phyloP scores from a whole-genome alignment of 148 eudicot genomes.

The Nyssa sinensis region DNA sequence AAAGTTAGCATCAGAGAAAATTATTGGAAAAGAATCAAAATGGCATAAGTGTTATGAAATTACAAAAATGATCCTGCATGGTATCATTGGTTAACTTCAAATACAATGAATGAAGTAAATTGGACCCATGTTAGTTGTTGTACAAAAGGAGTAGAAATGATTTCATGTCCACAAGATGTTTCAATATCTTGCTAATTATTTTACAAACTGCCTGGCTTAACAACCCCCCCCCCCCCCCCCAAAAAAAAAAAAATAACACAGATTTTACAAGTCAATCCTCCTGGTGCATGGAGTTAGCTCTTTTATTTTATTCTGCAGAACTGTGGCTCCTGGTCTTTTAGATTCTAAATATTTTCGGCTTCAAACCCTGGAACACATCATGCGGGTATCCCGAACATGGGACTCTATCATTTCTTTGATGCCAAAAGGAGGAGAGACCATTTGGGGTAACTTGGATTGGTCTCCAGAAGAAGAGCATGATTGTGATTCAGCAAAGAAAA shows the following conservation, averaged over 20 bases:
- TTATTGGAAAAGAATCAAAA: too few species aligned
- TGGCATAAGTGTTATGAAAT: too few species aligned
- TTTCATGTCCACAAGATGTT: constrained; percentile 1
- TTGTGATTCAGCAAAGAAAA: constrained; percentile 35
- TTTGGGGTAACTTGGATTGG: constrained; percentile 70
- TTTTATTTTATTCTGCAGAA: constrained; percentile 31
- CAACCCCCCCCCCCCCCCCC: too few species aligned
- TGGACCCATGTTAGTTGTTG: too few species aligned
- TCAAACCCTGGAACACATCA: constrained; percentile 54
- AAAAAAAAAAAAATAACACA: too few species aligned
- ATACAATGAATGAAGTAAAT: background rate
- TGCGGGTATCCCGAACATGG: constrained; percentile 69
- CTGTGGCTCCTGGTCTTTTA: constrained; percentile 63
- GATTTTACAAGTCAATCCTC: background rate
- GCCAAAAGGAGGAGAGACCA: constrained; percentile 70
- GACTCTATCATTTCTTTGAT: constrained; percentile 55
- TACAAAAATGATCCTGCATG: too few species aligned
- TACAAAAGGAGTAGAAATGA: background rate
- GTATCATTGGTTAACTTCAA: background rate
- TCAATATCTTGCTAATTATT: background rate
- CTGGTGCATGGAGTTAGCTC: background rate
- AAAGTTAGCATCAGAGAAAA: too few species aligned
- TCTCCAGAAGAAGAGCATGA: constrained; percentile 53
- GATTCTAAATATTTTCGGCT: constrained; percentile 50
- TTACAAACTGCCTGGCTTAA: background rate